A percentile compares a stretch with the other conserved stretches of the same genome.
Conservation (phyloP, 305 asterid genomes). For the Fraxinus xanthoxyloides region DNA sequence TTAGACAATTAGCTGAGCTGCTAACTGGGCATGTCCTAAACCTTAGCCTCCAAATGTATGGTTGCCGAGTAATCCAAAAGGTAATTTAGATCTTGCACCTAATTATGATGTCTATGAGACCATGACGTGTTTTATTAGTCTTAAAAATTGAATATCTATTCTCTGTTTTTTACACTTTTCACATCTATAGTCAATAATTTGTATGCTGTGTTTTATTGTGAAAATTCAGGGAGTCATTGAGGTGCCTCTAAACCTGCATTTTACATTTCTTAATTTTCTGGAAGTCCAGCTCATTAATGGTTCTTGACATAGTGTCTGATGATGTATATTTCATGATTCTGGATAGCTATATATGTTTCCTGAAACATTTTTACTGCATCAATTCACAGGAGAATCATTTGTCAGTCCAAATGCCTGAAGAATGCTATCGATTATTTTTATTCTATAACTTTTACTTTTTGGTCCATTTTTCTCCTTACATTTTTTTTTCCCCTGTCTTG, state of each 20-base stretch:
- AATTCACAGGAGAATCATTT: neutral
- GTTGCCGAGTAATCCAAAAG: conserved; percentile 88
- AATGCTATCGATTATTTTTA: neutral
- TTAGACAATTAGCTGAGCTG: conserved; percentile 63
- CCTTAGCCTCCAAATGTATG: conserved; percentile 87
- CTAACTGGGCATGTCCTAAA: conserved; percentile 63
- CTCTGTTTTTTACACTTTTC: neutral
- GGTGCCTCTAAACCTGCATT: neutral
- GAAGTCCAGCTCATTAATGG: neutral
- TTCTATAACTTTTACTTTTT: neutral
- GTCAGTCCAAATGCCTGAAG: neutral
- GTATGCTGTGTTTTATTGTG: neutral
- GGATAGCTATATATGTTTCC: neutral
- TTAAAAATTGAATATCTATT: neutral
- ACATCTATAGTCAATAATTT: neutral
- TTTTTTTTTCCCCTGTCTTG: neutral
- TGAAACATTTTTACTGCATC: neutral
- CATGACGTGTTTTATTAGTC: neutral
- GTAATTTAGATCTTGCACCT: conserved; percentile 28
- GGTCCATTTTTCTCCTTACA: neutral
- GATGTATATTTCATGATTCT: neutral
- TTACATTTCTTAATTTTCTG: neutral
- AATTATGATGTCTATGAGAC: neutral
- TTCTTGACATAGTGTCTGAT: neutral
- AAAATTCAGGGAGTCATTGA: neutral